Conservation (phyloP, 768 basidiomycete species). For the Amanita pallidorosea region DNA sequence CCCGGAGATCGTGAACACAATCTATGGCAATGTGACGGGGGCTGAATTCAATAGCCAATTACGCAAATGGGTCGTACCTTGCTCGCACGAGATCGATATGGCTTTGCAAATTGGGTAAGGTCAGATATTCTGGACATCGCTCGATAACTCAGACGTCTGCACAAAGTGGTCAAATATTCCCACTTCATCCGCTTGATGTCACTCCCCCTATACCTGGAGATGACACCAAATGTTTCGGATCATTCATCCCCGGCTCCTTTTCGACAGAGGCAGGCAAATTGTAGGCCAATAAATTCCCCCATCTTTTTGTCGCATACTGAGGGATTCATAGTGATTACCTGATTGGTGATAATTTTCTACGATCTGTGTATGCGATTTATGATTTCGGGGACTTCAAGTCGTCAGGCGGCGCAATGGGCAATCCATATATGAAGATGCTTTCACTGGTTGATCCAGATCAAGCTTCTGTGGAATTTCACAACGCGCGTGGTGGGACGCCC, state of each 20-base stretch:
- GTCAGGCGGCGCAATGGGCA: conserved; percentile 46
- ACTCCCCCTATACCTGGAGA: conserved; percentile 36
- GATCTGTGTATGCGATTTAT: conserved; percentile 74
- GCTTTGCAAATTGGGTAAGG: conserved; percentile 70
- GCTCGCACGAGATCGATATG: conserved; percentile 63
- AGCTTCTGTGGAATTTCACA: conserved; percentile 64
- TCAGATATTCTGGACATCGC: neutral
- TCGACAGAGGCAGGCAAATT: conserved; percentile 56
- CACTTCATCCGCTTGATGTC: conserved; percentile 74
- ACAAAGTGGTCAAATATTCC: conserved; percentile 57
- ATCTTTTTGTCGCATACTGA: conserved; percentile 1
- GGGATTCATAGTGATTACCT: conserved; percentile 59
- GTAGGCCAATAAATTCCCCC: conserved; percentile 26
- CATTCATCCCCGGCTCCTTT: conserved; percentile 58
- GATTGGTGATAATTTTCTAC: conserved; percentile 73
- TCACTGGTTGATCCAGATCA: conserved; percentile 56
- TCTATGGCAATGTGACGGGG: conserved; percentile 58
- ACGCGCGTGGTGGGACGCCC: conserved; percentile 52
- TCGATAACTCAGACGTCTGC: conserved; percentile 1
- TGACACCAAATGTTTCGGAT: conserved; percentile 51
- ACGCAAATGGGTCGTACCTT: conserved; percentile 68
- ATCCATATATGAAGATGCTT: conserved; percentile 71
- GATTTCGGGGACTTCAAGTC: conserved; percentile 74
- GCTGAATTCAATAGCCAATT: conserved; percentile 41
- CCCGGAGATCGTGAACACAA: conserved; percentile 48